A percentile compares a stretch with the other conserved stretches of the same genome.
Conservation (phyloP, 495 filamentous ascomycete species). For the Lasiosphaeria hispida region DNA sequence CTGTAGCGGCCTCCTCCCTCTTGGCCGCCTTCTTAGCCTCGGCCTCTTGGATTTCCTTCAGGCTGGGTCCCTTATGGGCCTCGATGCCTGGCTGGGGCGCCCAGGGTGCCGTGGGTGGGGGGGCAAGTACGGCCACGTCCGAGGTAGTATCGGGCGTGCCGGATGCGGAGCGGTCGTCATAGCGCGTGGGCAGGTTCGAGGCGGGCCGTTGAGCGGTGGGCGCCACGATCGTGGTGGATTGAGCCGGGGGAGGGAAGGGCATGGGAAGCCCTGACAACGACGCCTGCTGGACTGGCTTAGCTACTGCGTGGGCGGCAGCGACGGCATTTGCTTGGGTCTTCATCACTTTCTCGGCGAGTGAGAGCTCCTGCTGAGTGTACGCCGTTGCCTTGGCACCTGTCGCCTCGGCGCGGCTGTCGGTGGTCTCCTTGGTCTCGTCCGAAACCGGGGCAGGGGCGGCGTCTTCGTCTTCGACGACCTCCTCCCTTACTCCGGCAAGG, state of each 20-base stretch:
- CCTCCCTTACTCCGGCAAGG: constrained; percentile 14
- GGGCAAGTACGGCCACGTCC: constrained; percentile 38
- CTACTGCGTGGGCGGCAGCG: constrained; percentile 47
- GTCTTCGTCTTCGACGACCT: constrained; percentile 6
- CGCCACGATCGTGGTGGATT: constrained; percentile 77
- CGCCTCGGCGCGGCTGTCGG: not conserved
- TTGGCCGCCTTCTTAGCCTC: constrained; percentile 94
- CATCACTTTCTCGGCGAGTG: constrained; percentile 84
- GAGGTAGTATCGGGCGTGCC: constrained; percentile 62
- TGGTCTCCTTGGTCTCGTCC: not conserved
- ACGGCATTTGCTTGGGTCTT: constrained; percentile 59
- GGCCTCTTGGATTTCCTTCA: constrained; percentile 95
- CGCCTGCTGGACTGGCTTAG: constrained; percentile 61
- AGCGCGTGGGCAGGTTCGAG: constrained; percentile 78
- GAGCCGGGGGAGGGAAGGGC: constrained; percentile 67
- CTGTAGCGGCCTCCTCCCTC: constrained; percentile 77
- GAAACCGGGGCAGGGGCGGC: not conserved
- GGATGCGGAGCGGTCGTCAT: constrained; percentile 67
- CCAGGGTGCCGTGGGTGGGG: constrained; percentile 84
- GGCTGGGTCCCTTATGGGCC: constrained; percentile 79
- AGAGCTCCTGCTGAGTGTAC: constrained; percentile 43
- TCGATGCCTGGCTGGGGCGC: constrained; percentile 74
- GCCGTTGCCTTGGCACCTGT: constrained; percentile 13
- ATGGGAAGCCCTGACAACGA: constrained; percentile 64
- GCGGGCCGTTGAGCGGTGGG: constrained; percentile 81